Conservation (phyloP, 2,329 filamentous ascomycete species). For the Fusarium penzigii region DNA sequence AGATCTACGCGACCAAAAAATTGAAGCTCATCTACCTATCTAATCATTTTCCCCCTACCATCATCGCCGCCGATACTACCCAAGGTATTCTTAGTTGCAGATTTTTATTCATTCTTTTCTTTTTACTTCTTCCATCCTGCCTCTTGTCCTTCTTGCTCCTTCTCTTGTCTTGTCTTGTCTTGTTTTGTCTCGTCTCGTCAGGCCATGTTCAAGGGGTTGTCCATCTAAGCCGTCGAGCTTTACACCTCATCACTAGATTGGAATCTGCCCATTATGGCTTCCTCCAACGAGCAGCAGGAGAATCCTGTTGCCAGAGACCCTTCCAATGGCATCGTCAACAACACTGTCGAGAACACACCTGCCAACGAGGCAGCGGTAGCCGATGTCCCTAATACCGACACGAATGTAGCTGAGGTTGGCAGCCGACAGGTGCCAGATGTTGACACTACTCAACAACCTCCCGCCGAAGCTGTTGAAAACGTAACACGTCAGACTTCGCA, state of each 20-base stretch:
- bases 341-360: background rate
- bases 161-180: background rate
- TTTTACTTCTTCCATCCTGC: background rate
- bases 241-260: constrained; percentile 4
- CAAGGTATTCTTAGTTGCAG: background rate
- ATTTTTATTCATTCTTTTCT: background rate
- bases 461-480: background rate
- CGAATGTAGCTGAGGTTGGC: constrained; percentile 2
- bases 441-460: background rate
- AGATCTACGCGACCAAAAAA: background rate
- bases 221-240: background rate
- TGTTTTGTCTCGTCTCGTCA: background rate
- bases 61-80: background rate
- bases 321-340: background rate
- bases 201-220: constrained; percentile 2
- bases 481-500: background rate
- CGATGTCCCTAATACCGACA: constrained; percentile 1
- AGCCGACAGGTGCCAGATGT: background rate
- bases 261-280: constrained; percentile 13
- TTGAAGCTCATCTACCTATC: background rate
- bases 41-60: background rate
- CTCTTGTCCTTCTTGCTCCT: background rate
- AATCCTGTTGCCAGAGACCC: background rate
- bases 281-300: constrained; percentile 2
- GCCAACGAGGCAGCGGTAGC: background rate